phyloP scores from a whole-genome alignment of 139 green algal genomes.

The Chlorella sp. region DNA sequence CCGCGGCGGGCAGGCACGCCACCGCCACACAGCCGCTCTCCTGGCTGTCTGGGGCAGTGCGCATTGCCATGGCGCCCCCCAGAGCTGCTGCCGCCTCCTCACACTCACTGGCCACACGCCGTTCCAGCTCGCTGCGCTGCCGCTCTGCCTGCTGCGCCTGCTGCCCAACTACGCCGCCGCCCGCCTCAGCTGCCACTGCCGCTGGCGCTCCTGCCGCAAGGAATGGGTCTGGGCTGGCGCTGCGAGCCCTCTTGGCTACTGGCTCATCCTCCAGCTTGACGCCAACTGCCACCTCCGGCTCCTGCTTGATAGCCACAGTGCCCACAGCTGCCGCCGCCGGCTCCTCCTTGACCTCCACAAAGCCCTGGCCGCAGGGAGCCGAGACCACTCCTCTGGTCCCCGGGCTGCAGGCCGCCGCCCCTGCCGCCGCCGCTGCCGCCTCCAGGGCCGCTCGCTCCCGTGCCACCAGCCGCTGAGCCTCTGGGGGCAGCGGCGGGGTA shows the following conservation, averaged over 20 bases:
- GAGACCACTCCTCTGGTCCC: not conserved
- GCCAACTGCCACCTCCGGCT: not conserved
- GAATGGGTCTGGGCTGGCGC: constrained; percentile 5
- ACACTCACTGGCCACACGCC: not conserved
- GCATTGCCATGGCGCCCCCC: not conserved
- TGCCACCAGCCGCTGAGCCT: constrained; percentile 5
- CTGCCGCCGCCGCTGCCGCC: constrained; percentile 1
- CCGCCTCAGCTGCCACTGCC: not conserved
- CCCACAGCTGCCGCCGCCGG: not conserved
- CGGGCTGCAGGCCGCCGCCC: not conserved
- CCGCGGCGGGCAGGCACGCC: not conserved
- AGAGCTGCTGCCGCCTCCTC: not conserved
- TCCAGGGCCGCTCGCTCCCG: not conserved
- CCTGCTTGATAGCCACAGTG: too few species aligned
- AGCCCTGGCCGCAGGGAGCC: not conserved
- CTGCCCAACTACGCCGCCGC: not conserved
- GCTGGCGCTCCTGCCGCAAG: not conserved
- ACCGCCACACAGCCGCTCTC: not conserved
- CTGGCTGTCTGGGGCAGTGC: not conserved
- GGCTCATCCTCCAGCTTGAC: not conserved
- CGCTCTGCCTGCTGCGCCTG: not conserved
- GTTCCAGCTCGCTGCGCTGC: constrained; percentile 6
- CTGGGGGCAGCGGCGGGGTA: constrained; percentile 20
- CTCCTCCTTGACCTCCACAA: not conserved
- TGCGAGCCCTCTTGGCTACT: constrained; percentile 16